Conservation (phyloP, 352 stramenopile genomes). For the Phytophthora hibernalis region DNA sequence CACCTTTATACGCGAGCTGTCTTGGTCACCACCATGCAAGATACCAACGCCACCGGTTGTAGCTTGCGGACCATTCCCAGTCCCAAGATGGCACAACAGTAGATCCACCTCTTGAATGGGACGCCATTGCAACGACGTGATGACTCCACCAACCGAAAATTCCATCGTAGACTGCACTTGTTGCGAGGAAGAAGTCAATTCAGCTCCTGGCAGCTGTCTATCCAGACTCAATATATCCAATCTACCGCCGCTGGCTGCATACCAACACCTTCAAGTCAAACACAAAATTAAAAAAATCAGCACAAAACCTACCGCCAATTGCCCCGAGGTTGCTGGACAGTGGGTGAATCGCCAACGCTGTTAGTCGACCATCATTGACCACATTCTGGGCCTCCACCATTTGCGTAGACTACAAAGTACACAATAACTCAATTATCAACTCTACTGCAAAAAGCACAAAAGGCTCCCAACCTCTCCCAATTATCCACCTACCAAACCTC, state of each 20-base stretch:
- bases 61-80: not conserved
- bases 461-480: not conserved
- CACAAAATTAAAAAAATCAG: constrained; percentile 1
- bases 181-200: constrained; percentile 10
- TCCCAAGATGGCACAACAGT: constrained; percentile 32
- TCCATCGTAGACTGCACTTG: constrained; percentile 12
- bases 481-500: constrained; percentile 29
- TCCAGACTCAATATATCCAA: constrained; percentile 32
- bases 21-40: constrained; percentile 21
- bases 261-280: not conserved
- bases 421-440: not conserved
- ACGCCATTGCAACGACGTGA: constrained; percentile 46
- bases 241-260: constrained; percentile 32
- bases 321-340: constrained; percentile 38
- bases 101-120: constrained; percentile 36
- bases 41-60: constrained; percentile 23
- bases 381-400: constrained; percentile 35
- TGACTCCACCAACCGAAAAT: constrained; percentile 19
- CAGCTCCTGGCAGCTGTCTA: not conserved
- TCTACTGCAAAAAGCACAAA: not conserved
- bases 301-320: constrained; percentile 38
- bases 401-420: constrained; percentile 32
- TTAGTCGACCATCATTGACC: constrained; percentile 29
- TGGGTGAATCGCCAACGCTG: constrained; percentile 41
- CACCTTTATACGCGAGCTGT: constrained; percentile 21